Conservation (phyloP, 2,329 filamentous ascomycete genomes). For the Arthroderma uncinatum region DNA sequence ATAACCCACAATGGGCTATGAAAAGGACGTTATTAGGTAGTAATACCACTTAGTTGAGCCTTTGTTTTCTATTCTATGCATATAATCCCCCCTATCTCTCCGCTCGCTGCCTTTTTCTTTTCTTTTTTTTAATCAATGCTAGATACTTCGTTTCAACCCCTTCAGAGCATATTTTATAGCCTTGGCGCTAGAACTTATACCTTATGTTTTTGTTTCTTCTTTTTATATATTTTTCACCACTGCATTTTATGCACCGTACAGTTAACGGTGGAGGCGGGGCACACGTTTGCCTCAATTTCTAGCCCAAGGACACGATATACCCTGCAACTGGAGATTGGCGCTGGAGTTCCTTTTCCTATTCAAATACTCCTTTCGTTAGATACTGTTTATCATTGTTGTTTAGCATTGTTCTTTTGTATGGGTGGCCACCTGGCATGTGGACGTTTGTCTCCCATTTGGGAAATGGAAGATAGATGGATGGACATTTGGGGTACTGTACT, state of each 20-base stretch:
- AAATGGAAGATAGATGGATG: neutral
- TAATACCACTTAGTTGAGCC: neutral
- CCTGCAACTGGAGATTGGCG: neutral
- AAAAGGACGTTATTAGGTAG: neutral
- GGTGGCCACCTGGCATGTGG: neutral
- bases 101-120: neutral
- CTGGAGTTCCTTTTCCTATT: neutral
- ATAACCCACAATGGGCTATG: neutral
- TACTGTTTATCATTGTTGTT: neutral
- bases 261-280: neutral
- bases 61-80: neutral
- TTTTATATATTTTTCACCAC: neutral
- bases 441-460: neutral
- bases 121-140: no score
- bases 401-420: neutral
- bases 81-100: neutral
- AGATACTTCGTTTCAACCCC: neutral
- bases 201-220: neutral
- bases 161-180: neutral
- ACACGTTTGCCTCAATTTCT: neutral
- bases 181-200: neutral
- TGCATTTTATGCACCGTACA: neutral
- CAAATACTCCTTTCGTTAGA: neutral
- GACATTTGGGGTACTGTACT: neutral
- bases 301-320: neutral